Evolutionary conservation across 2,329 filamentous ascomycete species (phyloP).

Genomic region (Catunica adiposa): DNA sequence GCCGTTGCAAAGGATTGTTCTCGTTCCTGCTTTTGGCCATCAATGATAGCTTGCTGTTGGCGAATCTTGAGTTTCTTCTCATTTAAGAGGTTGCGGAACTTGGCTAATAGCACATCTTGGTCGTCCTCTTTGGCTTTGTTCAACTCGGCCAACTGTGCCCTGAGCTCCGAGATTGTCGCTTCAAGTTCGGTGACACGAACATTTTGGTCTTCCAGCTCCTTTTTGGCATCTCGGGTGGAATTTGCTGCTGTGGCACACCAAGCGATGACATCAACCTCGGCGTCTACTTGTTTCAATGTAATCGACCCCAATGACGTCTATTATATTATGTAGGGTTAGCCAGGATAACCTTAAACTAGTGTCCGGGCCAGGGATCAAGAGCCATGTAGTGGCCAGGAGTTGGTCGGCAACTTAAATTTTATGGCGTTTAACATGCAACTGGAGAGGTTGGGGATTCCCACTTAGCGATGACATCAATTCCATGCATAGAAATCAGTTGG

Average conservation of each 20-base stretch:
- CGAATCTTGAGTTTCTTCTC: slow-evolving; percentile 68
- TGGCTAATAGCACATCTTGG: slow-evolving; percentile 49
- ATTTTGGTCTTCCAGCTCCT: neutral
- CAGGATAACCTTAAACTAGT: neutral
- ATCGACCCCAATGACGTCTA: slow-evolving; percentile 57
- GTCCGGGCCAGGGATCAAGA: no score
- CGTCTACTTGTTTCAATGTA: slow-evolving; percentile 36
- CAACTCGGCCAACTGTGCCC: slow-evolving; percentile 48
- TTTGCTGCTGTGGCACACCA: slow-evolving; percentile 49
- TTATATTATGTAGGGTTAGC: slow-evolving; percentile 2
- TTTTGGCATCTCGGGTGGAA: slow-evolving; percentile 17
- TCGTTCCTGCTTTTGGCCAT: neutral
- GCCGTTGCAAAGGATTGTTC: neutral
- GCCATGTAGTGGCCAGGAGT: neutral
- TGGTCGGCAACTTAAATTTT: neutral
- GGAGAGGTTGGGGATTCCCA: neutral
- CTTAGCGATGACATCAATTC: neutral
- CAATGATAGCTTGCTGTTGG: slow-evolving; percentile 39
- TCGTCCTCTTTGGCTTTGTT: slow-evolving; percentile 48
- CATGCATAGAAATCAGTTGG: neutral
- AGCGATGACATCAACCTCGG: slow-evolving; percentile 48
- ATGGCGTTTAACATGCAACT: neutral
- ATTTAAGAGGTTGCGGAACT: slow-evolving; percentile 55
- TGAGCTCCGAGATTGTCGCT: slow-evolving; percentile 39
- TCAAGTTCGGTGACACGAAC: slow-evolving; percentile 32